These are phyloP conservation scores for Pythium periplocum DNA, from an alignment of 352 stramenopile genomes.

Conservation along the genomic window DNA sequence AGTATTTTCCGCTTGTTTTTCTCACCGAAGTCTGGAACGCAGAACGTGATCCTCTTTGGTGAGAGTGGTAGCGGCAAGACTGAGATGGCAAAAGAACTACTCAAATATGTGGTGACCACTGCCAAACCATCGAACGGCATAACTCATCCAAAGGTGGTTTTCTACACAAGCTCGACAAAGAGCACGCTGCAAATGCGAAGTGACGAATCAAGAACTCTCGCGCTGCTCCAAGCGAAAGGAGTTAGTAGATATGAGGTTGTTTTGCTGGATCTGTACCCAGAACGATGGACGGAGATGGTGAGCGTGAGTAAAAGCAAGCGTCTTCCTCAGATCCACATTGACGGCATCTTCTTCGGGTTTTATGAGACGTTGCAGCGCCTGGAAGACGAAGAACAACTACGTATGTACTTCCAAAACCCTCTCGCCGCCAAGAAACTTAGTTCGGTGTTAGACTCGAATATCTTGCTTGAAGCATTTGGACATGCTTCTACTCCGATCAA, in stretches of 20 bases:
- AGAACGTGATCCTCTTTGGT: slow-evolving; percentile 47
- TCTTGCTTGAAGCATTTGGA: slow-evolving; percentile 73
- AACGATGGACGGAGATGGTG: slow-evolving; percentile 67
- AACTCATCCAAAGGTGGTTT: slow-evolving; percentile 31
- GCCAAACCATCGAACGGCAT: slow-evolving; percentile 25
- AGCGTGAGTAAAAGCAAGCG: slow-evolving; percentile 60
- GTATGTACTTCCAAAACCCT: slow-evolving; percentile 75
- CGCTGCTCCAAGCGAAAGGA: slow-evolving; percentile 67
- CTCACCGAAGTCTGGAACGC: slow-evolving; percentile 3
- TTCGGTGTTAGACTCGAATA: slow-evolving; percentile 58
- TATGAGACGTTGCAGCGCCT: slow-evolving; percentile 75
- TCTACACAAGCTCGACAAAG: slow-evolving; percentile 82
- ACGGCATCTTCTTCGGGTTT: slow-evolving; percentile 69
- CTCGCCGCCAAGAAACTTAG: slow-evolving; percentile 53
- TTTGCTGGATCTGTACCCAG: slow-evolving; percentile 54
- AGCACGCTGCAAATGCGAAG: slow-evolving; percentile 81
- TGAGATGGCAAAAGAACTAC: slow-evolving; percentile 67
- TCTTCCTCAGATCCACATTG: slow-evolving; percentile 69
- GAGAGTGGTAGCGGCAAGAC: slow-evolving; percentile 77
- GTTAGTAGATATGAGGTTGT: slow-evolving; percentile 65
- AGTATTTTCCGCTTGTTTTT: slow-evolving; percentile 44
- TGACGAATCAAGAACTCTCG: slow-evolving; percentile 65
- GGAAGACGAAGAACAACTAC: slow-evolving; percentile 73
- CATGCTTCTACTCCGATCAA: slow-evolving; percentile 64
- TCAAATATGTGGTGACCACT: slow-evolving; percentile 71